Base-by-base conservation (phyloP, 331 rosid genomes). In the Pyrus hybrid region DNA sequence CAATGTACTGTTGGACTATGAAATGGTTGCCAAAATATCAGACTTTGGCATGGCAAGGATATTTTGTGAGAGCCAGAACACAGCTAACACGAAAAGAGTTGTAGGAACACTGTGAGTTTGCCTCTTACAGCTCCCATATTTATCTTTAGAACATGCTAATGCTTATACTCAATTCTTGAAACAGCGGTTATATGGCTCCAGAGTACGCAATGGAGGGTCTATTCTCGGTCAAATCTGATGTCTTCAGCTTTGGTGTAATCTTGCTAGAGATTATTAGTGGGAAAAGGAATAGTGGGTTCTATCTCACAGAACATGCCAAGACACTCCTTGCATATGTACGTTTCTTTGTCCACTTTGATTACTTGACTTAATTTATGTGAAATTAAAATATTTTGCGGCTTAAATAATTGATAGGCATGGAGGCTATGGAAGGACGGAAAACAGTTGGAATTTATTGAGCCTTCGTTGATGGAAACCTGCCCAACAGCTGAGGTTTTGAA, bases 11-110 rank as follows among this genome's bases (percentile, higher is more conserved):
- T 54, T 78, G 18, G 77, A 78, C 72, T 29, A 49, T 11, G 71
- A 78, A 32, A 71, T 78, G 81, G 58, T 32, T 11, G 79, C 85
- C 3, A 86, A 86, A 81, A 86, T 88, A 68, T 84, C 93, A 41
- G 87, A 86, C 74, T 88, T 88, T 43, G 90, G 90, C 32, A 78
- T 86, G 88, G 87, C 90, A 4, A 86, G 90, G 56, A 88, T 86
- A 28, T 80, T 88, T 77, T 72, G 74, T 13, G 85, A 73, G 43
- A 68, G 80, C 17, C 86, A 88, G 3, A 73, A 72, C 63, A 65
- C 75, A 6, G 81, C 84, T 37, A 82, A 82, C 67, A 88, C 88
- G 0, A 80, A 75, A 74, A 84, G 85, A 80, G 80, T 86, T 63
- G 88, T 79, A 7, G 93, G 90, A 78, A 86, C 93, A 67, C 70